Percentiles rank a stretch among this genome's conserved stretches.
Evolutionary conservation across 2,329 filamentous ascomycete genomes (phyloP).

Genomic region (Scedosporium apiospermum): DNA sequence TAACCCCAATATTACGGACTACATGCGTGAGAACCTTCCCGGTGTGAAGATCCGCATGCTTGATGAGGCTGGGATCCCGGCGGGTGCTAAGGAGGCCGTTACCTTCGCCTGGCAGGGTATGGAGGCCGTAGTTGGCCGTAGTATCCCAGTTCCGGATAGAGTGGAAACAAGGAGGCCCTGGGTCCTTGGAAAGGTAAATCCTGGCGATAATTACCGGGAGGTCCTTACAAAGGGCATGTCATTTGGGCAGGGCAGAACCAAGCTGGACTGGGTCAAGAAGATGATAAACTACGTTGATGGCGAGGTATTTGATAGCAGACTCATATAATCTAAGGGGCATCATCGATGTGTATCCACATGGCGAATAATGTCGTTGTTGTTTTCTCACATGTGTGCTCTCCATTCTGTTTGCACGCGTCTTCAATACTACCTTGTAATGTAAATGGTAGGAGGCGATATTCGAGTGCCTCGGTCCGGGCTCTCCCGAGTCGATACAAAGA

Average conservation of each 20-base stretch:
- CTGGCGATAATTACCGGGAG: constrained; percentile 43
- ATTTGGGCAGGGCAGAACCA: constrained; percentile 34
- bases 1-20: constrained; percentile 46
- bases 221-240: constrained; percentile 41
- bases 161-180: constrained; percentile 42
- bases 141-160: constrained; percentile 40
- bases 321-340: not conserved
- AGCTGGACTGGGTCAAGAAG: constrained; percentile 36
- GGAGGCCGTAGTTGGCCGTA: constrained; percentile 46
- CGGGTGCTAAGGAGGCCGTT: constrained; percentile 46
- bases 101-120: constrained; percentile 51
- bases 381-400: too few relatives aligned
- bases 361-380: too few relatives aligned
- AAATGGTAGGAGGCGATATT: too few relatives aligned
- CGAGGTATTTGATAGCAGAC: constrained; percentile 28
- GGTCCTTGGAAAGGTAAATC: constrained; percentile 44
- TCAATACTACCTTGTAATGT: too few relatives aligned
- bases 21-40: constrained; percentile 39
- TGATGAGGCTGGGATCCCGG: constrained; percentile 47
- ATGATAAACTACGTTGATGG: constrained; percentile 41
- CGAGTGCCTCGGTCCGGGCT: too few relatives aligned
- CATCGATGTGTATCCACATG: too few relatives aligned
- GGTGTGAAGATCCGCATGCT: constrained; percentile 41
- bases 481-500: too few relatives aligned
- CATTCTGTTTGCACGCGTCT: too few relatives aligned